Evolutionary conservation across 1,139 yeast genomes (phyloP).

Genomic region (Chernovozyma sophiae-reginae): DNA sequence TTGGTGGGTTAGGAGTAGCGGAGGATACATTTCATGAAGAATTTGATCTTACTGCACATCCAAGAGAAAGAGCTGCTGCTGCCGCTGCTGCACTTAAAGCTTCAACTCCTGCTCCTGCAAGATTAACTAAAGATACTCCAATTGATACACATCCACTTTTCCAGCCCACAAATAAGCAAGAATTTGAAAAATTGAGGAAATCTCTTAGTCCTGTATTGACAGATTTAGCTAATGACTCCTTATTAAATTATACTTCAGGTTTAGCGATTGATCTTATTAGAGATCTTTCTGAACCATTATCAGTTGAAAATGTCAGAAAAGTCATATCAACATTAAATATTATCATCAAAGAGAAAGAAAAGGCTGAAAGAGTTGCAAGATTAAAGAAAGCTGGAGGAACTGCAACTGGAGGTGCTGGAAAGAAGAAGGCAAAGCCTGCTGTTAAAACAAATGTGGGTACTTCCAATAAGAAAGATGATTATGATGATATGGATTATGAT

Average conservation of each 20-base stretch:
- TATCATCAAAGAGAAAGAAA: constrained; percentile 78
- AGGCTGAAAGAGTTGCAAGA: constrained; percentile 83
- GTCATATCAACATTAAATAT: constrained; percentile 83
- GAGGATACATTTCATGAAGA: constrained; percentile 22
- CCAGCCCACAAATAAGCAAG: constrained; percentile 74
- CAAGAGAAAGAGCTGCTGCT: constrained; percentile 59
- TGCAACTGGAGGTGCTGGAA: constrained; percentile 91
- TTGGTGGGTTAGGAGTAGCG: constrained; percentile 78
- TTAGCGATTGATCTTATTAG: constrained; percentile 84
- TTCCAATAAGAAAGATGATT: constrained; percentile 71
- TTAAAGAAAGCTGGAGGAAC: constrained; percentile 78
- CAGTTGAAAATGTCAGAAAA: constrained; percentile 79
- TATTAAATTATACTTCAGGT: constrained; percentile 65
- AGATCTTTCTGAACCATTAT: constrained; percentile 76
- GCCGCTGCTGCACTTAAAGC: constrained; percentile 46
- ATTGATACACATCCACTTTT: constrained; percentile 73
- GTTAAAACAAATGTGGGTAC: constrained; percentile 72
- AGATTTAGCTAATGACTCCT: constrained; percentile 57
- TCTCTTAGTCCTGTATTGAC: constrained; percentile 66
- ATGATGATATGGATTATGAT: constrained; percentile 53
- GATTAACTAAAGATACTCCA: constrained; percentile 62
- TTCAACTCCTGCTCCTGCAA: constrained; percentile 23
- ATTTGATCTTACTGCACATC: constrained; percentile 52
- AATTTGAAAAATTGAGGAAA: constrained; percentile 80
- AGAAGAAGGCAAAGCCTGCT: constrained; percentile 81